Evolutionary conservation across 202 grass and related monocot species (phyloP).

Genomic region (Carex arenaria): DNA sequence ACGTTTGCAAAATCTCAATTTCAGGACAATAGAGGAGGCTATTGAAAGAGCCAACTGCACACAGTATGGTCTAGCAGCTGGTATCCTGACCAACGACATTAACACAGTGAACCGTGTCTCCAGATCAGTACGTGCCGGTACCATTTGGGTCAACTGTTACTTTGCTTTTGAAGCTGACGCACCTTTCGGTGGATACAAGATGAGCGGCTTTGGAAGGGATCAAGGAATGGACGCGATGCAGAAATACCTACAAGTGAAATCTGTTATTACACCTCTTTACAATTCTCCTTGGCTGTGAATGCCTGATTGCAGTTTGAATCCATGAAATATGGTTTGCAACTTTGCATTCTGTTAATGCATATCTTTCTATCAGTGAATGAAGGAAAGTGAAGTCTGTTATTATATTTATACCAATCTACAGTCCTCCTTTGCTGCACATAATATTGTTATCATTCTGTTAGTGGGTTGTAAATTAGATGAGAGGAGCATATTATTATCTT

Average conservation of each 20-base stretch:
- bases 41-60: slow-evolving; percentile 89
- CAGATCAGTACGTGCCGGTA: slow-evolving; percentile 75
- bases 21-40: slow-evolving; percentile 74
- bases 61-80: slow-evolving; percentile 72
- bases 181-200: slow-evolving; percentile 87
- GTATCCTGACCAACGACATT: slow-evolving; percentile 69
- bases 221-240: slow-evolving; percentile 61
- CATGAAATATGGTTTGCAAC: neutral
- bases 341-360: neutral
- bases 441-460: neutral
- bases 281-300: slow-evolving; percentile 74
- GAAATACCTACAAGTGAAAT: slow-evolving; percentile 89
- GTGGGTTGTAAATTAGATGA: neutral
- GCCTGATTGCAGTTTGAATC: slow-evolving; percentile 4
- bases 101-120: slow-evolving; percentile 64
- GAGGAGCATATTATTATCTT: neutral
- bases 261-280: slow-evolving; percentile 67
- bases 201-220: slow-evolving; percentile 92
- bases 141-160: slow-evolving; percentile 94
- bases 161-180: slow-evolving; percentile 73
- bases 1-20: neutral
- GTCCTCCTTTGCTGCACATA: slow-evolving; percentile 50
- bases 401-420: slow-evolving; percentile 43
- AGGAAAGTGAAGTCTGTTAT: slow-evolving; percentile 68
- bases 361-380: slow-evolving; percentile 22